Base-by-base conservation (phyloP, 306 rosid genomes). In the Cicer judaicum region DNA sequence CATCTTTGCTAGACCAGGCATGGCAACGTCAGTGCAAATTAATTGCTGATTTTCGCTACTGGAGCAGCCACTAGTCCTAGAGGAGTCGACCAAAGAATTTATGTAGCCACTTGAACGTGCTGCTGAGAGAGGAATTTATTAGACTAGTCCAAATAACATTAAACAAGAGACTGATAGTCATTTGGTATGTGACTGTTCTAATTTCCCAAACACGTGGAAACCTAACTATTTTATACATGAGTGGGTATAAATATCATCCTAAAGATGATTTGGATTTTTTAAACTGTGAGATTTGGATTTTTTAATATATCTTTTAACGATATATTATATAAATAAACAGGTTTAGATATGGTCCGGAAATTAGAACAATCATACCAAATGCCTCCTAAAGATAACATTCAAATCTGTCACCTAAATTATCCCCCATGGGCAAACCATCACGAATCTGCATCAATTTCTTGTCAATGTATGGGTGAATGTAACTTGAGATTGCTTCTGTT, bases 401-500 rank as follows among this genome's bases (percentile, higher is more conserved):
- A 77, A 82, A 79, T 68, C 7, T 78, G 68, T 87, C 89, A 61
- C 82, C 36, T 72, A 53, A 18, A 65, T 79, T 62, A 29, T 81
- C 79, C 62, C 81, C 76, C n/a, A 73, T 67, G 62, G 53, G 77
- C 81, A 57, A 64, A 63, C 87, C 86, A 52, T 46, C 78, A 74
- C 64, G 84, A 85, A 88, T 80, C 81, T 82, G 86, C 76, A 70
- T 74, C 64, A 83, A 72, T 44, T 81, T 89, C 70, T 78, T 83
- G 18, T 60, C 72, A 65, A 92, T 81, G 76, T 77, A 82, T 2
- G 96, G 96, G 72, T 90, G 98, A 69, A 85, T 77, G 80, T 85
- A 81, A 79, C 86, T 74, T 80, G 86, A 70, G 68, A 61, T 66
- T 40, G 72, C 82, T 40, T 83, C 87, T 54, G 57, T n/a, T 59